These are phyloP conservation scores for Lecanosticta acicola DNA, from an alignment of 2,329 filamentous ascomycete species.

Conservation along the genomic window DNA sequence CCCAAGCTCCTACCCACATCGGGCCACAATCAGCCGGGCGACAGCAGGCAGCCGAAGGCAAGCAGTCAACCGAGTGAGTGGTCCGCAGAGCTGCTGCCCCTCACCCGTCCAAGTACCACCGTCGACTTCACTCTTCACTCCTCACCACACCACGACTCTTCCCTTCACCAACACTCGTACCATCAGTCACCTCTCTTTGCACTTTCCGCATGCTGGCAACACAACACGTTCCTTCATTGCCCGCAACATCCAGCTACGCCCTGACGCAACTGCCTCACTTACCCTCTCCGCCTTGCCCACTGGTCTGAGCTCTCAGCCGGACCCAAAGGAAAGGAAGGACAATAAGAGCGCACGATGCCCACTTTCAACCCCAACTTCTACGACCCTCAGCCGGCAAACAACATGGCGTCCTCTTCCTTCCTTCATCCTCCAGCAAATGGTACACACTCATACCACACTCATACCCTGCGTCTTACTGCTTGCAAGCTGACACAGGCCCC, in stretches of 20 bases:
- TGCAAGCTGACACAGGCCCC: neutral
- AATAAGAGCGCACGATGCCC: neutral
- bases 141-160: neutral
- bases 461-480: too few relatives aligned
- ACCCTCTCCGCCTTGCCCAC: too few relatives aligned
- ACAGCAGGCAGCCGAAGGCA: neutral
- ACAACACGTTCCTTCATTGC: neutral
- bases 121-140: neutral
- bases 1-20: too few relatives aligned
- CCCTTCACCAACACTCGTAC: neutral
- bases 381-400: too few relatives aligned
- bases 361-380: neutral
- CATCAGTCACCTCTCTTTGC: neutral
- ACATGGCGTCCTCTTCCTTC: too few relatives aligned
- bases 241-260: neutral
- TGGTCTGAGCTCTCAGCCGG: neutral
- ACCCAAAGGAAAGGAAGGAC: too few relatives aligned
- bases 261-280: too few relatives aligned
- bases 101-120: neutral
- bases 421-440: too few relatives aligned
- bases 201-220: neutral
- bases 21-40: neutral
- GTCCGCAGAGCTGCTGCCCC: neutral
- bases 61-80: neutral
- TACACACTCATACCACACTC: too few relatives aligned